Evolutionary conservation across 495 filamentous ascomycete genomes (phyloP), one percentile per base, ranked within the genome.

Genomic region (Echria macrotheca): DNA sequence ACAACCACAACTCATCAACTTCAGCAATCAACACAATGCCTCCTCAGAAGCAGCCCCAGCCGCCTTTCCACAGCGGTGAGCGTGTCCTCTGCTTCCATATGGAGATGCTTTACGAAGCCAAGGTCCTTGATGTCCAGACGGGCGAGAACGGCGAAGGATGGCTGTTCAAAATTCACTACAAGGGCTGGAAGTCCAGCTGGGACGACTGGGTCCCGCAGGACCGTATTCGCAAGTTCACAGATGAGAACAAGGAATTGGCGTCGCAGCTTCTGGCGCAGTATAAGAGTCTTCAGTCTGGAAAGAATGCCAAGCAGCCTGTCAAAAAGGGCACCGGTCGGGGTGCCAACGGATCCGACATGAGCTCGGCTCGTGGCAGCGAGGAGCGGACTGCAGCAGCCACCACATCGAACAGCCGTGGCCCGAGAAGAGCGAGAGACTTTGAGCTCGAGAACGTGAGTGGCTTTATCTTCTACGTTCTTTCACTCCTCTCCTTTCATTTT

Each of bases 101-200:
- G 67, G 90, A 96, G 50, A 81, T 97, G 61, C 79, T 98, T 14
- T 98, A 98, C 63, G 93, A 98, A 68, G 91, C 93, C 49, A 96
- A 96, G 69, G 84, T 98, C 33, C 73, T 96, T 28, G 91, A 96
- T 35, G 76, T 81, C 44, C 75, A 77, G 37, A 74, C 86, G 33
- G 70, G 75, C 9, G 79, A 74, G 66, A 83, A 83, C 67, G 86
- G 85, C 58, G 87, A 83, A 38, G 77, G 82, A 33, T 85, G 77
- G 50, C 81, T 86, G 61, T 98, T 93, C 65, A 86, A 86, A 53
- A 89, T 98, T 39, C 93, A 98, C 67, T 98, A 98, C 71, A 96
- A 96, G 66, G 93, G 93, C 52, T 97, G 93, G 93, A 98, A 98
- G 71, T 87, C 87, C 63, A 95, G 89, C 83, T 98, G 93, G 93